Evolutionary conservation across 177 flowering plant species (phyloP), one percentile per base, ranked within the genome.

Genomic region (Vitis hybrid): DNA sequence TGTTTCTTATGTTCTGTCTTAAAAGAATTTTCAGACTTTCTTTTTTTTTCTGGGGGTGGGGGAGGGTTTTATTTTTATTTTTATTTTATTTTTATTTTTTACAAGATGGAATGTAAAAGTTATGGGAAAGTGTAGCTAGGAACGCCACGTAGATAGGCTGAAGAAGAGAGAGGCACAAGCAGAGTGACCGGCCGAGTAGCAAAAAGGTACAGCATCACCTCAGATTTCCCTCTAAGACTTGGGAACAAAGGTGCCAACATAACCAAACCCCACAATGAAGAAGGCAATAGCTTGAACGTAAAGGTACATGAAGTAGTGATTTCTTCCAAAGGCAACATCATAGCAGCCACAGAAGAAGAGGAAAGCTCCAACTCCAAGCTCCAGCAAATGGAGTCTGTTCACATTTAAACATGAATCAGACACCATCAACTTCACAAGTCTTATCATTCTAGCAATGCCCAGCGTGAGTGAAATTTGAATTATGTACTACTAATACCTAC

Each of bases 221-320:
- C 13, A 5, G 26, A 33, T 4, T 12, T 4, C 21, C 31, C 10
- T 6, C 69, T 81, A 87, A 26, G 86, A 75, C 70, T 69, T 75
- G 62, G 95, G 92, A 60, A 89, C 83, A 57, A 84, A 70, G 22
- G 92, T 91, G 75, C 98, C 98, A 56, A 91, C 77, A 60, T 88
- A 90, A 15, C 95, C 95, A 52, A 88, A 88, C 7, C 93, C 97
- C 59, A 64, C 52, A 56, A 88, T 68, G 74, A 89, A 81, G 83
- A 88, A 89, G 62, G 94, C 85, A 0, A 84, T 62, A 7, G 91
- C 74, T 83, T 89, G 92, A 14, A 75, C 51, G 66, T 18, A 87
- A 16, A 88, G 87, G 73, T 81, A 87, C 0, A 88, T 29, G 82
- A 69, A 90, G 78, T 74, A 88, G 59, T 78, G 82, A 73, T 77